Base-by-base conservation (phyloP, 805 yeast species). In the Kuraishia ogatae region DNA sequence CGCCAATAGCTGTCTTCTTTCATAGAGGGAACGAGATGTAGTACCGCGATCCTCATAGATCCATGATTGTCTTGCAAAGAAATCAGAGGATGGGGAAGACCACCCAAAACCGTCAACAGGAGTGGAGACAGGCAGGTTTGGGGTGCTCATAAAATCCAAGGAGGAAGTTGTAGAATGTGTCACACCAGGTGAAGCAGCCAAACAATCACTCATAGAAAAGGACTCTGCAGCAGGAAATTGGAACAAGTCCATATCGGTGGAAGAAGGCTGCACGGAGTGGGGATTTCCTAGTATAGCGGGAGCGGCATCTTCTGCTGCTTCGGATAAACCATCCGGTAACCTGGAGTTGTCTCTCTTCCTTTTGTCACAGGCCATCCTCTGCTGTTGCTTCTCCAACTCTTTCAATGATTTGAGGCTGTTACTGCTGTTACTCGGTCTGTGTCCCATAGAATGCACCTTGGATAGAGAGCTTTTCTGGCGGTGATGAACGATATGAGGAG, bases 381-480 rank as follows among this genome's bases (percentile, higher is more conserved):
- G 54, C 49, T 58, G 60, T 11, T 43, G 43, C 47, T 56, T 56
- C 50, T 58, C 60, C 55, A 58, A 53, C 24, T 56, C 60, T 50
- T 49, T 39, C 48, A 58, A 49, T 7, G 54, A 49, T 39, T 50
- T 52, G 35, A 56, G 50, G 24, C 53, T 50, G 28, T 20, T 39
- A 11, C 21, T 46, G 48, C 53, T 50, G 19, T 39, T 35, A n/a
- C 20, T 19, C 5, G 51, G 35, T 7, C 35, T 49, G 51, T 49
- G 51, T 49, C 24, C 39, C 4, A 23, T 28, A 22, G 24, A 22
- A 6, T 49, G 53, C 6, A 10, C 48, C 49, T 29, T 47, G 20
- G 10, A 47, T 26, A 6, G 48, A 39, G 23, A 51, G 46, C 29
- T 35, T 19, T 26, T 49, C 51, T 43, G 55, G 53, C 20, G 57